Conservation (phyloP, 768 basidiomycete genomes). For the Lactifluus volemus region DNA sequence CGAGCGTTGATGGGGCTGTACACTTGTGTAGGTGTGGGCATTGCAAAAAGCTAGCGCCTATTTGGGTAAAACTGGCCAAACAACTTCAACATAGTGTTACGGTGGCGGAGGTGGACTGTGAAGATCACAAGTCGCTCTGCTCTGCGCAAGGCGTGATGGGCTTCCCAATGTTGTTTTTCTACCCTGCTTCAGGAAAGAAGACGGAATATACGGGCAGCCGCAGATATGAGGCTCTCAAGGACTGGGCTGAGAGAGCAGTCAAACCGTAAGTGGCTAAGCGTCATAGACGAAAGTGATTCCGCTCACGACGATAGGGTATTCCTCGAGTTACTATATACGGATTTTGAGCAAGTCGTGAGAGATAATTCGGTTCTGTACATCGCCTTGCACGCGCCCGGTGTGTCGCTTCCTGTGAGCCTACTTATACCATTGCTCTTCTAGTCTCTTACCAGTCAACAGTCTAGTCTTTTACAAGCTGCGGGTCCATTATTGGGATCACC, state of each 20-base stretch:
- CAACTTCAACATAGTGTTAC: constrained; percentile 62
- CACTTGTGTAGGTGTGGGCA: constrained; percentile 65
- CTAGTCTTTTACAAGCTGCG: constrained; percentile 48
- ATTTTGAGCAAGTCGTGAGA: constrained; percentile 36
- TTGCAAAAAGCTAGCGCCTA: constrained; percentile 88
- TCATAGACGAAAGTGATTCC: not conserved
- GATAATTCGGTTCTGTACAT: constrained; percentile 51
- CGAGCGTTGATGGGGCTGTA: not conserved
- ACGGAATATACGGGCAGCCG: constrained; percentile 73
- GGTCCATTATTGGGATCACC: constrained; percentile 42
- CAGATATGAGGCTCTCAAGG: constrained; percentile 58
- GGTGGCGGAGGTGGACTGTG: constrained; percentile 87
- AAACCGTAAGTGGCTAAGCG: constrained; percentile 47
- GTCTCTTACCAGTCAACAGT: constrained; percentile 26
- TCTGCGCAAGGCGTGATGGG: constrained; percentile 56
- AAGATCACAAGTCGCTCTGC: constrained; percentile 62
- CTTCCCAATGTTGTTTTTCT: constrained; percentile 79
- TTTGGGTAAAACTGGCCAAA: constrained; percentile 67
- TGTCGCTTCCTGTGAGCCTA: constrained; percentile 30
- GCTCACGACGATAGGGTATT: constrained; percentile 25
- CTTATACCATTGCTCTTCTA: not conserved
- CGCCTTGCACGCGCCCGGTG: constrained; percentile 37
- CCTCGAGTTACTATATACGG: constrained; percentile 32
- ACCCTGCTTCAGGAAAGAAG: constrained; percentile 38
- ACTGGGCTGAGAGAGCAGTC: constrained; percentile 69